Percentiles rank a stretch among this genome's conserved stretches.
phyloP scores from a whole-genome alignment of 495 filamentous ascomycete genomes.

The Mytilinidion resinicola region DNA sequence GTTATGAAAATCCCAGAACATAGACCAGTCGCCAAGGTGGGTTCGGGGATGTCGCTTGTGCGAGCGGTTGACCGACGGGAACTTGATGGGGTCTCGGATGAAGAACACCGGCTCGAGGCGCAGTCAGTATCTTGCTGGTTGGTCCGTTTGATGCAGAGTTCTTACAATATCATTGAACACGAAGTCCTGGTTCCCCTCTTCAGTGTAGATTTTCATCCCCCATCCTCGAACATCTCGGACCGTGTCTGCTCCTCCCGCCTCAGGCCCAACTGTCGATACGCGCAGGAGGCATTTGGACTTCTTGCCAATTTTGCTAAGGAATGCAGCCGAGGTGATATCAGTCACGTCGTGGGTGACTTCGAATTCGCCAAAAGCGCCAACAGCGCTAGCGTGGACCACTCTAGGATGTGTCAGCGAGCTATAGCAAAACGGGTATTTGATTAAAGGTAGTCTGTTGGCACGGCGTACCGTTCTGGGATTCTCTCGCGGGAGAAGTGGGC shows the following conservation, averaged over 20 bases:
- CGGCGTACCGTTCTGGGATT: slow-evolving; percentile 19
- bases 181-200: slow-evolving; percentile 25
- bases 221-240: slow-evolving; percentile 21
- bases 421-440: too few relatives aligned
- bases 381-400: slow-evolving; percentile 23
- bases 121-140: not conserved
- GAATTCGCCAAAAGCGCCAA: slow-evolving; percentile 23
- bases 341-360: slow-evolving; percentile 22
- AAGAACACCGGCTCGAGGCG: slow-evolving; percentile 44
- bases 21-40: slow-evolving; percentile 28
- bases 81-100: slow-evolving; percentile 51
- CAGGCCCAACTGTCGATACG: slow-evolving; percentile 17
- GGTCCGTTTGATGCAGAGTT: too few relatives aligned
- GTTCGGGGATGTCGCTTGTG: slow-evolving; percentile 47
- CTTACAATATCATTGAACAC: slow-evolving; percentile 25
- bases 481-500: slow-evolving; percentile 23
- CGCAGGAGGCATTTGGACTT: slow-evolving; percentile 22
- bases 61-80: slow-evolving; percentile 48
- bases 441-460: too few relatives aligned
- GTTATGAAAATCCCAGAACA: slow-evolving; percentile 23
- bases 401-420: not conserved
- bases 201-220: slow-evolving; percentile 24
- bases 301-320: slow-evolving; percentile 17
- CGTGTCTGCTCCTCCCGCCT: slow-evolving; percentile 19
- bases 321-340: slow-evolving; percentile 16